These are phyloP conservation scores for Curvularia lunata DNA, from an alignment of 2,329 filamentous ascomycete species.

Conservation along the genomic window DNA sequence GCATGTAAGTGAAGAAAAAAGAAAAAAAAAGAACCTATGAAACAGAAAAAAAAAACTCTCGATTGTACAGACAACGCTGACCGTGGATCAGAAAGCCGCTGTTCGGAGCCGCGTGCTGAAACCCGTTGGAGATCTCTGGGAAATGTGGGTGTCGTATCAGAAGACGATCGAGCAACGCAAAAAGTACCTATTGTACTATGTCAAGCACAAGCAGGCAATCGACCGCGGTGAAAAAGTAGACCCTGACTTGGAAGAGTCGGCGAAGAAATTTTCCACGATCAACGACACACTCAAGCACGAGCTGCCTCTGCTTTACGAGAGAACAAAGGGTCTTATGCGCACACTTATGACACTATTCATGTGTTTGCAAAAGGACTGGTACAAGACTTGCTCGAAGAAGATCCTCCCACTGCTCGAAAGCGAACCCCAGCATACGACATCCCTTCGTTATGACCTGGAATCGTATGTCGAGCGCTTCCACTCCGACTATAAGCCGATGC, in stretches of 20 bases:
- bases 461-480: slow-evolving; percentile 81
- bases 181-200: slow-evolving; percentile 89
- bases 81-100: slow-evolving; percentile 58
- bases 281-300: slow-evolving; percentile 95
- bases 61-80: slow-evolving; percentile 19
- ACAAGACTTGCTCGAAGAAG: slow-evolving; percentile 81
- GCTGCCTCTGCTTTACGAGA: slow-evolving; percentile 78
- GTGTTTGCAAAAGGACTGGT: slow-evolving; percentile 84
- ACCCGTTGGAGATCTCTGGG: slow-evolving; percentile 79
- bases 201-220: slow-evolving; percentile 77
- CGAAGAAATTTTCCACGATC: slow-evolving; percentile 87
- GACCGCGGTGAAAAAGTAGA: slow-evolving; percentile 85
- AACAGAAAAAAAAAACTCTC: neutral
- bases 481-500: slow-evolving; percentile 75
- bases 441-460: slow-evolving; percentile 68
- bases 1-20: slow-evolving; percentile 67
- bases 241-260: slow-evolving; percentile 80
- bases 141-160: slow-evolving; percentile 81
- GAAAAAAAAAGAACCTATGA: neutral
- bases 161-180: slow-evolving; percentile 92
- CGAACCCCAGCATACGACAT: slow-evolving; percentile 47
- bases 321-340: slow-evolving; percentile 84
- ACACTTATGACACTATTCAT: slow-evolving; percentile 84
- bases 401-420: slow-evolving; percentile 74
- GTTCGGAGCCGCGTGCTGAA: slow-evolving; percentile 85